Base-by-base conservation (phyloP, 2,329 filamentous ascomycete genomes). In the Herpotrichia juniperi region DNA sequence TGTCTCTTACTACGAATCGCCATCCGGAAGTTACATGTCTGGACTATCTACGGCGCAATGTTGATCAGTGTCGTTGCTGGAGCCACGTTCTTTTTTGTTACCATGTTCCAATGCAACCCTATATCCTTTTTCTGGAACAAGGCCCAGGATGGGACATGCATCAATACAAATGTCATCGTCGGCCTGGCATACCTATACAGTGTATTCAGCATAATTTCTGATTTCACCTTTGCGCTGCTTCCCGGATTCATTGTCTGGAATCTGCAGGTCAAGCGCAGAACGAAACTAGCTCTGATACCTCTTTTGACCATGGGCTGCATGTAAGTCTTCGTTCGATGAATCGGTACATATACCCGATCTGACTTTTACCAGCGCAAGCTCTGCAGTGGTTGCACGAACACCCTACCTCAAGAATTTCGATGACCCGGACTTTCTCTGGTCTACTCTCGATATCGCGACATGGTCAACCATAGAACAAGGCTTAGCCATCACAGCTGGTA, bases 241-340 rank as follows among this genome's bases (percentile, higher is more conserved):
- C 82, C 82, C 0, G 74, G 79, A 2, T 74, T 76, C 7, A 73
- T 84, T 32, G 68, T 84, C 1, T 81, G 79, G 77, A 67, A 78
- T 21, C 69, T 83, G 24, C 74, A 79, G 46, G 76, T 84, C 54
- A 79, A 79, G 56, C 71, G 67, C 35, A 69, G 74, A 32, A 81
- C 79, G 2, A 85, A 84, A 59, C 56, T 78, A 6, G 75, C 76
- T 2, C 69, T 84, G 19, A 76, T 74, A 1, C 57, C 76, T 3
- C 74, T 84, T 28, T 68, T 84, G 6, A 74, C 79, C 37, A 76
- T 83, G 68, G 81, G 79, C 2, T 74, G 80, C 54, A 67, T 83
- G 80, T 81, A 62, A 51, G 59, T 54, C 1, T 40, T 4, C 30
- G 7, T 19, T 1, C 14, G 4, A 3, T 14, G 19, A n/a, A 5